Evolutionary conservation across 768 basidiomycete species (phyloP).

Genomic region (Lentinula detonsa): DNA sequence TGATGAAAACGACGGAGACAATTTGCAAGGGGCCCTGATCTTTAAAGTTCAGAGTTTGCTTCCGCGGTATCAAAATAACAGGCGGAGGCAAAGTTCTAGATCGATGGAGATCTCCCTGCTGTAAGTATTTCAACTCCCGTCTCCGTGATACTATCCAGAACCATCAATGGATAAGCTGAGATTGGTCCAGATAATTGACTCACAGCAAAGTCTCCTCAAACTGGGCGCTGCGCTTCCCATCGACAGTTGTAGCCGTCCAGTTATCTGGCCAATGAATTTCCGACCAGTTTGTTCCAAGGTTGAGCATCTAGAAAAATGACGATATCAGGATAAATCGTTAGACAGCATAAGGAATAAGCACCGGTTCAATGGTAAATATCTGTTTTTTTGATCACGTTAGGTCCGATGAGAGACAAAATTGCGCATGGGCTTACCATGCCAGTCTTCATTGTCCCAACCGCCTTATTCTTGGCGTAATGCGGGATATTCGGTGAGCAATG

Average conservation of each 20-base stretch:
- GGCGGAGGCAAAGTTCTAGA: neutral
- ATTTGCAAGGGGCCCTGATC: too few relatives aligned
- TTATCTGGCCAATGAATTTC: conserved; percentile 88
- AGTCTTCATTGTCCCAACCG: conserved; percentile 86
- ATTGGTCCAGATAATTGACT: conserved; percentile 25
- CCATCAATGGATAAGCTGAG: conserved; percentile 2
- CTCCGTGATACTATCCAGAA: conserved; percentile 70
- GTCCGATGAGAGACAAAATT: neutral
- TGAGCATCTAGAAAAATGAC: conserved; percentile 70
- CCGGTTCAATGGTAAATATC: conserved; percentile 67
- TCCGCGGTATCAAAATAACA: conserved; percentile 1
- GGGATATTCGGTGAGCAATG: conserved; percentile 84
- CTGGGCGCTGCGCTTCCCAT: conserved; percentile 90
- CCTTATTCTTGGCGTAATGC: conserved; percentile 94
- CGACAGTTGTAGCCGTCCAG: conserved; percentile 93
- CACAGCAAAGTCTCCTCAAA: conserved; percentile 97
- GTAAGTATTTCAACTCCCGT: conserved; percentile 87
- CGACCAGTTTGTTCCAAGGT: conserved; percentile 73
- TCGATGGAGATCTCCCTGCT: conserved; percentile 27
- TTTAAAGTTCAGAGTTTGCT: conserved; percentile 12
- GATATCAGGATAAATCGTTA: neutral
- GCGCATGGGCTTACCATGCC: conserved; percentile 65
- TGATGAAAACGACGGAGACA: too few relatives aligned
- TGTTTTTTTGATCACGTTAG: conserved; percentile 26
- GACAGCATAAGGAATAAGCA: conserved; percentile 18